These are phyloP conservation scores for Dictyostelium firmibasis DNA, from an alignment of 78 protist species.

Conservation along the genomic window DNA sequence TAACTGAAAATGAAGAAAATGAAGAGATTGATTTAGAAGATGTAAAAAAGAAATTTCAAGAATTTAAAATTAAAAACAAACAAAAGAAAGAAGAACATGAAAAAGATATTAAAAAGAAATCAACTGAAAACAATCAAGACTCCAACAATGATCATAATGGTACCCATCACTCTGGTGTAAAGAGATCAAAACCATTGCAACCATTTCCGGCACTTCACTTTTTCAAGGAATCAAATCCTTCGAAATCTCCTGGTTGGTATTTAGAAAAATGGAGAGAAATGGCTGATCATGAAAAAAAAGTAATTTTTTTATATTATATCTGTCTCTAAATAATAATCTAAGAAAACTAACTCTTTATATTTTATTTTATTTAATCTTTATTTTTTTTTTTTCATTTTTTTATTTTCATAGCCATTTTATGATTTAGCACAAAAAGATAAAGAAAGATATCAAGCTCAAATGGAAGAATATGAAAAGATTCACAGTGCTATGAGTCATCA, in stretches of 20 bases:
- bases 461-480: conserved; percentile 68
- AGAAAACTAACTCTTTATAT: too few relatives aligned
- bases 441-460: conserved; percentile 31
- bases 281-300: conserved; percentile 13
- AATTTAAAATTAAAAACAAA: conserved; percentile 47
- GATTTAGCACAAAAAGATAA: conserved; percentile 57
- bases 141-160: neutral
- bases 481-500: conserved; percentile 37
- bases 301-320: neutral
- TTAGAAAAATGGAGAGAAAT: conserved; percentile 50
- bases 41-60: neutral
- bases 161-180: neutral
- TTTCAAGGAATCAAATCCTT: conserved; percentile 29
- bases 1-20: neutral
- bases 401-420: conserved; percentile 3
- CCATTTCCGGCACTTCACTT: conserved; percentile 36
- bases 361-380: neutral
- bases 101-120: conserved; percentile 27
- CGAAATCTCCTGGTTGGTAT: conserved; percentile 22
- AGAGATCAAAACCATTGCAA: conserved; percentile 48
- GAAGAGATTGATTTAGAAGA: conserved; percentile 9
- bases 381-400: neutral
- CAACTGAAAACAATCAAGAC: neutral
- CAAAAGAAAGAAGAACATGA: conserved; percentile 61
- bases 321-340: neutral